Conservation (phyloP, 805 yeast species). For the Cyberlindnera meyerae region DNA sequence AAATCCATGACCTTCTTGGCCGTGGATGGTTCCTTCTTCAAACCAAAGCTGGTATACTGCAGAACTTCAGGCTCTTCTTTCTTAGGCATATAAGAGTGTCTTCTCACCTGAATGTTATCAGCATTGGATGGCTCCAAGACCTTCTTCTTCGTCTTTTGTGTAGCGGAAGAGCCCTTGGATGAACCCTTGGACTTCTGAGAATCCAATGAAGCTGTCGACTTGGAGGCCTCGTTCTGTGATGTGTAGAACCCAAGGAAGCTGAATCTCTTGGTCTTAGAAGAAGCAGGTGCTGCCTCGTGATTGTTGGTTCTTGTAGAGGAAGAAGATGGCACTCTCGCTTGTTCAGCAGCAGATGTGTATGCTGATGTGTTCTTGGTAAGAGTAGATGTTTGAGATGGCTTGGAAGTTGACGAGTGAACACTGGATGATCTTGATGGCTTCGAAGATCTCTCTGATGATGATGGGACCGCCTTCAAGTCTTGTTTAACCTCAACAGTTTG, state of each 20-base stretch:
- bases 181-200: conserved; percentile 2
- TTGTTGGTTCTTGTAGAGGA: conserved; percentile 9
- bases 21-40: conserved; percentile 58
- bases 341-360: conserved; percentile 5
- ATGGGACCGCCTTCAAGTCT: too few relatives aligned
- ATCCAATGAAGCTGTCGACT: conserved; percentile 9
- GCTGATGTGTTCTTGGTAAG: conserved; percentile 14
- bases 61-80: conserved; percentile 16
- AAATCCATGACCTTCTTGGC: conserved; percentile 76
- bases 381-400: conserved; percentile 15
- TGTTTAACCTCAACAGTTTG: too few relatives aligned
- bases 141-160: conserved; percentile 17
- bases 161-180: too few relatives aligned
- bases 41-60: conserved; percentile 26
- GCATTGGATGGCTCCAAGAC: conserved; percentile 24
- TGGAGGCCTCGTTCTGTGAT: conserved; percentile 14
- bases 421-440: conserved; percentile 14
- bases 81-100: conserved; percentile 11
- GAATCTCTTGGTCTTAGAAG: conserved; percentile 32
- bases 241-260: conserved; percentile 36
- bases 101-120: conserved; percentile 15
- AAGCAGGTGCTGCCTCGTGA: conserved; percentile 6
- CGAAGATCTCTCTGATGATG: conserved; percentile 5
- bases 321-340: conserved; percentile 12
- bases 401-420: conserved; percentile 13